Conservation (phyloP, 202 grass and related monocot genomes). For the Setaria italica region DNA sequence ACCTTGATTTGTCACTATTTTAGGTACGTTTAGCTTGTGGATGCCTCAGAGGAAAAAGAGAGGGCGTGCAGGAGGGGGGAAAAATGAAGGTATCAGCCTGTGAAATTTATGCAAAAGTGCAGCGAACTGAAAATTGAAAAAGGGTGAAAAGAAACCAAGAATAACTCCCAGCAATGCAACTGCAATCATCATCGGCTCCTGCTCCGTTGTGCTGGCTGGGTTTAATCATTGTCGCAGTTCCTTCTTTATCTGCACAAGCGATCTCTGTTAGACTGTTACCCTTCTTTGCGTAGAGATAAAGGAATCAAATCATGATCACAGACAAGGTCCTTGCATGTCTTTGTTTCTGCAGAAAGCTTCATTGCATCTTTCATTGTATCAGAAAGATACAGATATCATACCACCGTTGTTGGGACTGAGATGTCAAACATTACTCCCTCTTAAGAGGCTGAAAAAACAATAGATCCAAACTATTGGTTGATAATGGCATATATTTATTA, state of each 20-base stretch:
- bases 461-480: too few relatives aligned
- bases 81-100: not conserved
- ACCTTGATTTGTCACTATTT: not conserved
- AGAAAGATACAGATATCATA: not conserved
- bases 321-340: not conserved
- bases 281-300: slow-evolving; percentile 45
- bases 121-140: slow-evolving; percentile 1
- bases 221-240: slow-evolving; percentile 15
- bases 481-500: too few relatives aligned
- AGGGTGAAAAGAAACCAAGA: not conserved
- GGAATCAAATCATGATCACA: slow-evolving; percentile 46
- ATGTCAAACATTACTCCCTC: too few relatives aligned
- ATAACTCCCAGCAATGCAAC: slow-evolving; percentile 37
- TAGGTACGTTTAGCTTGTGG: not conserved
- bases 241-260: slow-evolving; percentile 29
- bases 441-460: too few relatives aligned
- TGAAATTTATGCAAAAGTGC: slow-evolving; percentile 14
- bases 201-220: not conserved
- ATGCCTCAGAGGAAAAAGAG: not conserved
- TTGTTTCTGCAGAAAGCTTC: slow-evolving; percentile 15
- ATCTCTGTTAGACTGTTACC: not conserved
- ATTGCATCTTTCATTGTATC: not conserved
- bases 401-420: not conserved
- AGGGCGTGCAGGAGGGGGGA: not conserved
- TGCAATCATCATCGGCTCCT: slow-evolving; percentile 16